Conservation (phyloP, 768 basidiomycete species). For the Collybiopsis confluens region DNA sequence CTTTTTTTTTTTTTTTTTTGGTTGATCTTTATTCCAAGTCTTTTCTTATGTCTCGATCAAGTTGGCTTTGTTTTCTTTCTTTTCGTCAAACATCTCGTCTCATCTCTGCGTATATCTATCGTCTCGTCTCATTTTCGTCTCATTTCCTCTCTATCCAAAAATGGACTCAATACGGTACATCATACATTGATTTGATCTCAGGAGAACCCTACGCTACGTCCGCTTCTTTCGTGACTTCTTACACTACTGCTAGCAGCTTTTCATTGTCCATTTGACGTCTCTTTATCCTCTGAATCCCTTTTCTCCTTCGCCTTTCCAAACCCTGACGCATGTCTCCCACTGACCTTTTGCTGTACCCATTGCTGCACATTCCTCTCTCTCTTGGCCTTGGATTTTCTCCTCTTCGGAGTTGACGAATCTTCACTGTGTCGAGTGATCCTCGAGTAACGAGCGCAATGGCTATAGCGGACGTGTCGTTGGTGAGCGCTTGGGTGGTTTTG, state of each 20-base stretch:
- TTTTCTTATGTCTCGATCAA: constrained; percentile 5
- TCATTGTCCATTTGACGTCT: neutral
- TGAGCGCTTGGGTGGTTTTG: constrained; percentile 7
- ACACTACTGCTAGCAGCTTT: neutral
- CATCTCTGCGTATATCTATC: constrained; percentile 15
- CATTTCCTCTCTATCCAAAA: constrained; percentile 2
- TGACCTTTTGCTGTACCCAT: neutral
- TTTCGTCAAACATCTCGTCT: constrained; percentile 9
- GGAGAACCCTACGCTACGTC: neutral
- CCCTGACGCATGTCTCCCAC: constrained; percentile 3
- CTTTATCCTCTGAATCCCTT: neutral
- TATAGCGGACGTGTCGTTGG: constrained; percentile 2
- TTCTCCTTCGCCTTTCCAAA: neutral
- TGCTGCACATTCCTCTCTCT: neutral
- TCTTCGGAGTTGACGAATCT: neutral
- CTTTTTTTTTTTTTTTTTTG: constrained; percentile 1
- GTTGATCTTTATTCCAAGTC: constrained; percentile 9
- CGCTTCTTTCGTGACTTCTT: constrained; percentile 1
- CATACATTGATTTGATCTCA: neutral
- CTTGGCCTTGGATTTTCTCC: neutral
- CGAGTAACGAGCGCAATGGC: neutral
- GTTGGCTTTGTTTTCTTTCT: constrained; percentile 1
- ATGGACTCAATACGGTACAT: neutral
- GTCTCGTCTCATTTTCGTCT: constrained; percentile 11
- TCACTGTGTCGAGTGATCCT: neutral